phyloP scores from a whole-genome alignment of 2,329 filamentous ascomycete species.

The Sarocladium oryzae region DNA sequence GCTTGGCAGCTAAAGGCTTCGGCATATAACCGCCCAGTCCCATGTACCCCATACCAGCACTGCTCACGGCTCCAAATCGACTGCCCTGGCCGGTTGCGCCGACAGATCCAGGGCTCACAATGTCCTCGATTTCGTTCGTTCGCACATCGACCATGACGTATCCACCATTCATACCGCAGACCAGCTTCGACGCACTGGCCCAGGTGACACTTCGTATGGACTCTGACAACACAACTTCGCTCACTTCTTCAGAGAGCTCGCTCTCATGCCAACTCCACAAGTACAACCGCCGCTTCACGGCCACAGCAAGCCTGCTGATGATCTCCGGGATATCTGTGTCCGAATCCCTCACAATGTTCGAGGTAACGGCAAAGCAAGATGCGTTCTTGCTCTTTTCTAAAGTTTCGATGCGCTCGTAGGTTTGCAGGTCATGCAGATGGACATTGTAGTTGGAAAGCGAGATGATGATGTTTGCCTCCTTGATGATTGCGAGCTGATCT shows the following conservation, averaged over 20 bases:
- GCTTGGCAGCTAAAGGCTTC: slow-evolving; percentile 76
- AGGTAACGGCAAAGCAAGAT: slow-evolving; percentile 84
- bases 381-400: slow-evolving; percentile 82
- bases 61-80: slow-evolving; percentile 76
- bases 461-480: slow-evolving; percentile 86
- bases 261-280: slow-evolving; percentile 96
- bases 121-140: slow-evolving; percentile 66
- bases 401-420: slow-evolving; percentile 73
- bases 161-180: slow-evolving; percentile 85
- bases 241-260: slow-evolving; percentile 65
- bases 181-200: slow-evolving; percentile 78
- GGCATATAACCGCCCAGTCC: slow-evolving; percentile 88
- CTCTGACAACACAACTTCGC: slow-evolving; percentile 74
- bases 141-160: slow-evolving; percentile 86
- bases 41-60: slow-evolving; percentile 92
- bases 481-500: slow-evolving; percentile 91
- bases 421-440: slow-evolving; percentile 82
- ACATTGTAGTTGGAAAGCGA: slow-evolving; percentile 87
- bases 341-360: slow-evolving; percentile 87
- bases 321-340: slow-evolving; percentile 86
- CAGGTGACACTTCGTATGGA: slow-evolving; percentile 85
- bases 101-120: slow-evolving; percentile 69
- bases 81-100: slow-evolving; percentile 58
- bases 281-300: slow-evolving; percentile 82
- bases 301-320: slow-evolving; percentile 84